Conservation (phyloP, 2,329 filamentous ascomycete genomes). For the Seiridium cupressi region DNA sequence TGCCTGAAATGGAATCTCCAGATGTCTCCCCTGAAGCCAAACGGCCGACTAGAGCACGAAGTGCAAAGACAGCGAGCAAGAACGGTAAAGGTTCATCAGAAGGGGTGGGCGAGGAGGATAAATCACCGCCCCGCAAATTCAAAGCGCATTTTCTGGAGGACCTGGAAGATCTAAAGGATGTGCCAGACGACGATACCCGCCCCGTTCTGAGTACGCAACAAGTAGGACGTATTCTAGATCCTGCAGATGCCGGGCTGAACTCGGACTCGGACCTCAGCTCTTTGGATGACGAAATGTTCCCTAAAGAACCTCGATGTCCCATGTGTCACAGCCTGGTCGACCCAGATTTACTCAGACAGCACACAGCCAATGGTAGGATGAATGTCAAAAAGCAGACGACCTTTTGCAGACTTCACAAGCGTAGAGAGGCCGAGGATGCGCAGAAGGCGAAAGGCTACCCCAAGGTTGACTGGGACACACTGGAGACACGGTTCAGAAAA, state of each 20-base stretch:
- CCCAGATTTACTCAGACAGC: conserved; percentile 49
- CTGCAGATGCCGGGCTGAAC: background rate
- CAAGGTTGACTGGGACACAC: conserved; percentile 62
- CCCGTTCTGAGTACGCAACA: conserved; percentile 5
- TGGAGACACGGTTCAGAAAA: conserved; percentile 56
- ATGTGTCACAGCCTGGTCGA: conserved; percentile 65
- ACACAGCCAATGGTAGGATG: conserved; percentile 46
- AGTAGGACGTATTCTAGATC: background rate
- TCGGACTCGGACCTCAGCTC: conserved; percentile 11
- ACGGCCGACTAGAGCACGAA: background rate
- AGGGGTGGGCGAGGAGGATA: conserved; percentile 7
- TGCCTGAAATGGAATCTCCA: background rate
- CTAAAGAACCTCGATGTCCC: conserved; percentile 48
- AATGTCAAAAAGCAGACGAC: conserved; percentile 56
- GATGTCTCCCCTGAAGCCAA: background rate
- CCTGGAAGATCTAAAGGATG: background rate
- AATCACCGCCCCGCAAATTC: conserved; percentile 19
- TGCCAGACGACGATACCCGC: background rate
- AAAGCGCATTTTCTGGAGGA: conserved; percentile 23
- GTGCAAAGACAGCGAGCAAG: background rate
- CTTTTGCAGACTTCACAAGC: conserved; percentile 66
- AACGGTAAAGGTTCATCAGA: conserved; percentile 4
- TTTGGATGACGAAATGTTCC: conserved; percentile 12
- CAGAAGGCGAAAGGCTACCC: conserved; percentile 63
- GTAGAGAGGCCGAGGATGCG: conserved; percentile 45